phyloP scores from a whole-genome alignment of 2,329 filamentous ascomycete genomes.

The Stagonosporopsis rhizophila region DNA sequence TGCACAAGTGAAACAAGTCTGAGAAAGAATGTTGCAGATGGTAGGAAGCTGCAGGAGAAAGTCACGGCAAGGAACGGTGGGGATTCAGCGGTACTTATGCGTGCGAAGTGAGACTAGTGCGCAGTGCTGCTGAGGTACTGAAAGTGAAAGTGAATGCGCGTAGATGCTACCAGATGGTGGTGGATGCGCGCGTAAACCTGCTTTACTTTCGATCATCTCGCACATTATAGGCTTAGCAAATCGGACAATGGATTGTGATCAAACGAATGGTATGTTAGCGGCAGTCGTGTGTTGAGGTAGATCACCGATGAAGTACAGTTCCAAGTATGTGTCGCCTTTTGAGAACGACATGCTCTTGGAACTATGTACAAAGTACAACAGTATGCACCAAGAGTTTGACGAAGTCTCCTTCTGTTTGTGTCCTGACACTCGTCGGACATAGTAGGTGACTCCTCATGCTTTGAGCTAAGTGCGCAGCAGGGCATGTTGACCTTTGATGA shows the following conservation, averaged over 20 bases:
- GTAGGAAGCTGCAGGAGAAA: neutral
- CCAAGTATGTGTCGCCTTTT: neutral
- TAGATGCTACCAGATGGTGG: constrained; percentile 9
- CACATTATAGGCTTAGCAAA: neutral
- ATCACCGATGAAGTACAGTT: neutral
- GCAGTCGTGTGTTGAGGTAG: neutral
- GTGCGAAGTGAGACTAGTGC: neutral
- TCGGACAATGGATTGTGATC: neutral
- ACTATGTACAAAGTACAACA: too few relatives aligned
- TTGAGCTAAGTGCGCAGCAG: neutral
- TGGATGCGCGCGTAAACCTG: neutral
- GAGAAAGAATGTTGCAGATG: neutral
- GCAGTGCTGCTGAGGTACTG: neutral
- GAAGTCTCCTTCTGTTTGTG: neutral
- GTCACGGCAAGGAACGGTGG: neutral
- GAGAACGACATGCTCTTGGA: neutral
- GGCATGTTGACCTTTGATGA: neutral
- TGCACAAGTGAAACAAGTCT: neutral
- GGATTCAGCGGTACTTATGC: constrained; percentile 11
- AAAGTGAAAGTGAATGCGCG: constrained; percentile 24
- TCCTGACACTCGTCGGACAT: neutral
- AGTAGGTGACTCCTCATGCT: neutral
- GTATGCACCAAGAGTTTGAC: neutral
- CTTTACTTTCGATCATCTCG: constrained; percentile 15
- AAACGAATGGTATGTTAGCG: neutral